Conservation (phyloP, 495 filamentous ascomycete species). For the Penicillium malachiteum region DNA sequence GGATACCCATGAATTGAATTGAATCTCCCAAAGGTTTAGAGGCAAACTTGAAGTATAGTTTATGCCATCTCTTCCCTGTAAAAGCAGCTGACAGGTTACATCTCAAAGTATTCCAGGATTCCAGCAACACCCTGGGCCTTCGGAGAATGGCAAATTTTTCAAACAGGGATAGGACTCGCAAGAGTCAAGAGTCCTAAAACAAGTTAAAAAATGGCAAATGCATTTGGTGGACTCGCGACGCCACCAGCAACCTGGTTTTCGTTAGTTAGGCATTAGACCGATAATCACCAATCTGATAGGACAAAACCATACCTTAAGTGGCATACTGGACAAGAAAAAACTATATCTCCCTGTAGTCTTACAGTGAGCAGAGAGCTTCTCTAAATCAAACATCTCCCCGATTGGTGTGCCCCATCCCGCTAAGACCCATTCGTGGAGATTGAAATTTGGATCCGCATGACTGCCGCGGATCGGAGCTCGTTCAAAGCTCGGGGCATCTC, state of each 20-base stretch:
- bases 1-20: no score
- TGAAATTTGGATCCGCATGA: slow-evolving; percentile 21
- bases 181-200: not conserved
- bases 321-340: slow-evolving; percentile 55
- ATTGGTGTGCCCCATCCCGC: slow-evolving; percentile 56
- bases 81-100: no score
- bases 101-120: no score
- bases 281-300: not conserved
- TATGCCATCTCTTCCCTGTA: no score
- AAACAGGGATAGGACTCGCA: no score
- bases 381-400: slow-evolving; percentile 57
- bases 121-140: no score
- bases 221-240: slow-evolving; percentile 45
- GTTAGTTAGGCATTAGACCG: not conserved
- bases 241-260: slow-evolving; percentile 36
- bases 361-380: slow-evolving; percentile 45
- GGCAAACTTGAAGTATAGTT: no score
- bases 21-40: no score
- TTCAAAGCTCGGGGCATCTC: slow-evolving; percentile 39
- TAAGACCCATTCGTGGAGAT: slow-evolving; percentile 51
- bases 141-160: no score
- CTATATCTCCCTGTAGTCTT: slow-evolving; percentile 41
- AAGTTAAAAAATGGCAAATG: slow-evolving; percentile 39
- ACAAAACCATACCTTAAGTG: slow-evolving; percentile 42
- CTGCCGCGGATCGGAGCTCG: slow-evolving; percentile 26